Evolutionary conservation across 2,329 filamentous ascomycete genomes (phyloP).

Genomic region (Sclerotinia trifoliorum): DNA sequence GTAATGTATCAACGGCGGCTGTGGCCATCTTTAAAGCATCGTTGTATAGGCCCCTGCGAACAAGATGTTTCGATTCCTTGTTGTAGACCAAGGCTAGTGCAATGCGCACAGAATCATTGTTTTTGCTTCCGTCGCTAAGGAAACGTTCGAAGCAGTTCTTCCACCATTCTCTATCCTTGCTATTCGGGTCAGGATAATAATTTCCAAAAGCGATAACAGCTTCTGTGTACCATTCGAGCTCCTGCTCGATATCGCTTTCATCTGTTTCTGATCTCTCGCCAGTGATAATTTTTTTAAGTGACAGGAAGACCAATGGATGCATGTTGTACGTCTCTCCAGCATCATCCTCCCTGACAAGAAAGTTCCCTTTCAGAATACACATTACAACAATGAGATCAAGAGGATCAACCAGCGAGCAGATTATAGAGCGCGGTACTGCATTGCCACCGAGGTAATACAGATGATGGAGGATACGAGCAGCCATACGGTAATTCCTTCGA

Average conservation of each 20-base stretch:
- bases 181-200: slow-evolving; percentile 30
- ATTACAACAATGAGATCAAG: slow-evolving; percentile 33
- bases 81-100: slow-evolving; percentile 31
- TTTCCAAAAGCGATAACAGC: slow-evolving; percentile 30
- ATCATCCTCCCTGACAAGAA: slow-evolving; percentile 25
- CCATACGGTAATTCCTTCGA: slow-evolving; percentile 25
- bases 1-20: slow-evolving; percentile 30
- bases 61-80: slow-evolving; percentile 32
- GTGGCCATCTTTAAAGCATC: slow-evolving; percentile 32
- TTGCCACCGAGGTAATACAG: slow-evolving; percentile 32
- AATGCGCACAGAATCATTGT: slow-evolving; percentile 26
- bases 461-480: slow-evolving; percentile 29
- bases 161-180: slow-evolving; percentile 33
- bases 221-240: slow-evolving; percentile 32
- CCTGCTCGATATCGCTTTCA: slow-evolving; percentile 26
- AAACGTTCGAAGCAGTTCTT: slow-evolving; percentile 32
- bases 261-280: slow-evolving; percentile 22
- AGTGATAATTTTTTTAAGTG: slow-evolving; percentile 28
- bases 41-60: slow-evolving; percentile 28
- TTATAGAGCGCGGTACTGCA: slow-evolving; percentile 30
- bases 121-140: slow-evolving; percentile 28
- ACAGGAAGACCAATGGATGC: slow-evolving; percentile 32
- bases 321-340: slow-evolving; percentile 31
- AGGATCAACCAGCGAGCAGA: slow-evolving; percentile 29
- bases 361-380: slow-evolving; percentile 31